These are phyloP conservation scores for Leccinum longicurvipes DNA, from an alignment of 768 basidiomycete genomes.

Conservation along the genomic window DNA sequence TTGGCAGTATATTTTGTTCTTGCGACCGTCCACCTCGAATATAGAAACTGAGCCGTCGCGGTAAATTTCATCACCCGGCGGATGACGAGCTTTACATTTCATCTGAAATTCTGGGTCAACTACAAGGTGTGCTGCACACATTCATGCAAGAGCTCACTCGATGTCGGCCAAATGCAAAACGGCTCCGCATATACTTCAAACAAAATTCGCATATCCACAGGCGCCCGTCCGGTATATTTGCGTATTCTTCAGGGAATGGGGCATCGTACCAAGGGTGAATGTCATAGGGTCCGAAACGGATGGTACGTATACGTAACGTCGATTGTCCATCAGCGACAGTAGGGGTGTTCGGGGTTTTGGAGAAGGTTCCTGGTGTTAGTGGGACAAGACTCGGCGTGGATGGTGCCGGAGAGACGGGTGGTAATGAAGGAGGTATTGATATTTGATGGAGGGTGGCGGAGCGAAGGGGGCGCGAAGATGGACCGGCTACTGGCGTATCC, in stretches of 20 bases:
- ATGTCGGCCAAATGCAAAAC: conserved; percentile 82
- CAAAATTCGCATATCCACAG: conserved; percentile 99
- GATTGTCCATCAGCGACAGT: conserved; percentile 19
- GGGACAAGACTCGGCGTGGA: conserved; percentile 35
- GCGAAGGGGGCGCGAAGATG: conserved; percentile 61
- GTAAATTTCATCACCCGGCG: conserved; percentile 98
- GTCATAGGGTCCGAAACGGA: conserved; percentile 88
- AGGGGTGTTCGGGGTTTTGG: conserved; percentile 32
- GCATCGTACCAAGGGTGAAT: conserved; percentile 99
- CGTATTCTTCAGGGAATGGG: conserved; percentile 97
- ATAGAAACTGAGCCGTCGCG: conserved; percentile 84
- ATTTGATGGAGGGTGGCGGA: conserved; percentile 47
- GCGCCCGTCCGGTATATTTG: conserved; percentile 84
- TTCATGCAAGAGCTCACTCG: conserved; percentile 49
- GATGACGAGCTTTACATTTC: conserved; percentile 93
- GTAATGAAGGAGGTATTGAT: conserved; percentile 28
- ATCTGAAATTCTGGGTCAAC: conserved; percentile 47
- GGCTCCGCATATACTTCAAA: conserved; percentile 95
- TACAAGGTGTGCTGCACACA: neutral
- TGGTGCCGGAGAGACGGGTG: conserved; percentile 35
- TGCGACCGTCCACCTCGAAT: conserved; percentile 97
- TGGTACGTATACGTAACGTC: conserved; percentile 72
- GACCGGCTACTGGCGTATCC: conserved; percentile 46
- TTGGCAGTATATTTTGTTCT: conserved; percentile 99
- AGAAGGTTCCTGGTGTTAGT: conserved; percentile 33